These are phyloP conservation scores for Diaporthe longicolla DNA, from an alignment of 2,329 filamentous ascomycete species.

Conservation along the genomic window DNA sequence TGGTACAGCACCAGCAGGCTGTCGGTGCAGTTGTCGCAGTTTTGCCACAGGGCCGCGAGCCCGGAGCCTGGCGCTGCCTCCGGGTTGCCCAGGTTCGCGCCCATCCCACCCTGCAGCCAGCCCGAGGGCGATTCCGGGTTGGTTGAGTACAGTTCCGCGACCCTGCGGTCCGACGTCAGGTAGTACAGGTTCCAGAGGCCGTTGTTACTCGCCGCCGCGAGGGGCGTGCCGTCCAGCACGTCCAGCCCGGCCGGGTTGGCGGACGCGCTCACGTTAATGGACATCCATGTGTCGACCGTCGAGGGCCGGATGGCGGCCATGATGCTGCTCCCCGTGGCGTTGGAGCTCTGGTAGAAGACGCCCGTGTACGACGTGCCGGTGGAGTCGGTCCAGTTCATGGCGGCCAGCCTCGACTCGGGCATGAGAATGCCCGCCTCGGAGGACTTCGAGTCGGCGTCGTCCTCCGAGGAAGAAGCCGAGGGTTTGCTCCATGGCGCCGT, in stretches of 20 bases:
- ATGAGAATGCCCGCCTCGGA: slow-evolving; percentile 8
- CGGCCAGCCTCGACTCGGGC: slow-evolving; percentile 35
- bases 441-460: not conserved
- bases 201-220: slow-evolving; percentile 40
- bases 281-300: not conserved
- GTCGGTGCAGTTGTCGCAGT: slow-evolving; percentile 41
- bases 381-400: slow-evolving; percentile 38
- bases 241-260: slow-evolving; percentile 21
- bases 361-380: slow-evolving; percentile 31
- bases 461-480: not conserved
- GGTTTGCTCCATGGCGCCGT: not conserved
- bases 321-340: slow-evolving; percentile 16
- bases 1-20: slow-evolving; percentile 42
- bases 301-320: slow-evolving; percentile 34
- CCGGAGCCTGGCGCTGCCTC: slow-evolving; percentile 27
- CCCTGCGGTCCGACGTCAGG: slow-evolving; percentile 27
- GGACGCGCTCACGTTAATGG: slow-evolving; percentile 35
- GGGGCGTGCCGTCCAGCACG: slow-evolving; percentile 41
- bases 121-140: slow-evolving; percentile 10
- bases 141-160: slow-evolving; percentile 41
- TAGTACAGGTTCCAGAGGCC: slow-evolving; percentile 42
- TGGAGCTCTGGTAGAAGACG: slow-evolving; percentile 39
- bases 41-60: slow-evolving; percentile 42
- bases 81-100: slow-evolving; percentile 27
- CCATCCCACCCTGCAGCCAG: slow-evolving; percentile 38